Evolutionary conservation across 1,284 basidiomycete species (phyloP), one percentile per base, ranked within the genome.

Genomic region (Austropuccinia psidii): DNA sequence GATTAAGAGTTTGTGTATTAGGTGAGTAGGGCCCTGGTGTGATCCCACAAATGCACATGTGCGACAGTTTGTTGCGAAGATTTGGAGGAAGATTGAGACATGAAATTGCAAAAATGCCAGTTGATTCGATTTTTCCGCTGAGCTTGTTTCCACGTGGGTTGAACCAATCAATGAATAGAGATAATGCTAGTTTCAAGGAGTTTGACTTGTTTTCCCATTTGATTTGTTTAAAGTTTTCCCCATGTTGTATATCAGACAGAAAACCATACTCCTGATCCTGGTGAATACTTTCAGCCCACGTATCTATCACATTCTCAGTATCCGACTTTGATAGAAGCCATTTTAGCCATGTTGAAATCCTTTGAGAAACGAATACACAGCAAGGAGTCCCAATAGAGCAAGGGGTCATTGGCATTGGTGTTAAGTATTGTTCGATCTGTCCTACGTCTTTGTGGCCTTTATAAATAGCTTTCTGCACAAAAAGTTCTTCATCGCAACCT

Each of bases 11-110:
- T 37, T 33, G 35, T 19, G 58, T 43, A 41, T 70, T 49, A 41
- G 74, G 72, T 27, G 64, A 70, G 47, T 64, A 35, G 15, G 62
- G 55, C 31, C 74, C 70, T n/a, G 74, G 74, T 29, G 58, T 75
- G 45, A 75, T 35, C 27, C 74, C 74, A 31, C 52, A 47, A 58
- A 75, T 29, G 52, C 70, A 75, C 33, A 67, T 55, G 24, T 74
- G 47, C 24, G 61, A 64, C 29, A 65, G 37, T 45, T 67, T 67
- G 52, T 75, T 66, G 35, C 52, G 57, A 39, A 66, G 15, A 15
- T 65, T n/a, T 47, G 74, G 69, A 55, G 67, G 70, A 35, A 74
- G 62, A 45, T 75, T 75, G 21, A 75, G 50, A 45, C 74, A 75
- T 41, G 47, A 52, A 27, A 75, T 21, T 15, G 73, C 57, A 57